Conservation (phyloP, 208 protist genomes). For the Acanthamoeba quina region DNA sequence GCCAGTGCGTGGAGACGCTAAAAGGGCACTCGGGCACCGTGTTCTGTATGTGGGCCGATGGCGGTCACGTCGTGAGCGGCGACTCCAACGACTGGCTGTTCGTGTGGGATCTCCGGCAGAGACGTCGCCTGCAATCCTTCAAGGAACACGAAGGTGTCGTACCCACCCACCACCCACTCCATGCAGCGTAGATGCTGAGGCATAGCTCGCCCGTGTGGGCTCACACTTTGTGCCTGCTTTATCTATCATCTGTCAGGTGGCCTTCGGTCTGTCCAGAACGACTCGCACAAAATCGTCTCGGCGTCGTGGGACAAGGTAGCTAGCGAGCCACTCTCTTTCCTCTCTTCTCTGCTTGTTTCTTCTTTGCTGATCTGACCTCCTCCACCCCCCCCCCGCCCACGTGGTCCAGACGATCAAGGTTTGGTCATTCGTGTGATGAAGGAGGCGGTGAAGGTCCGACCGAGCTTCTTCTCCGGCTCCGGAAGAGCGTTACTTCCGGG, state of each 20-base stretch:
- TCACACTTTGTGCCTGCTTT: neutral
- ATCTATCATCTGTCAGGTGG: neutral
- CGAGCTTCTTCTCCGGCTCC: neutral
- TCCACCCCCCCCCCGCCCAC: neutral
- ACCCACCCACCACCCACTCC: neutral
- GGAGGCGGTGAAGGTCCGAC: too few species aligned
- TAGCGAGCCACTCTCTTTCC: neutral
- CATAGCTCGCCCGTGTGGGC: neutral
- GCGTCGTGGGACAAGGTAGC: constrained; percentile 61
- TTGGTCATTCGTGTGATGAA: constrained; percentile 36
- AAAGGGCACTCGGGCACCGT: constrained; percentile 14
- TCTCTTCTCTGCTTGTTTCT: neutral
- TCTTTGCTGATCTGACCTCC: neutral
- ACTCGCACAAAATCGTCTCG: constrained; percentile 47
- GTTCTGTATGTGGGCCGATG: constrained; percentile 45
- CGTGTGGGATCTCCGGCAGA: constrained; percentile 44
- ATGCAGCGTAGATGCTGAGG: neutral
- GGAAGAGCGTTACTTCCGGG: too few species aligned
- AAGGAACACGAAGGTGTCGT: constrained; percentile 49
- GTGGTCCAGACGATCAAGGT: constrained; percentile 40
- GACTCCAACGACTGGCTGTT: constrained; percentile 60
- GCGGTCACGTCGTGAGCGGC: constrained; percentile 30
- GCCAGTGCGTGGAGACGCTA: constrained; percentile 26
- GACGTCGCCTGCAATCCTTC: constrained; percentile 23
- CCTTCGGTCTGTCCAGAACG: constrained; percentile 43